A percentile compares a stretch with the other conserved stretches of the same genome.
phyloP scores from a whole-genome alignment of 2,329 filamentous ascomycete species.

The Claviceps maximensis region DNA sequence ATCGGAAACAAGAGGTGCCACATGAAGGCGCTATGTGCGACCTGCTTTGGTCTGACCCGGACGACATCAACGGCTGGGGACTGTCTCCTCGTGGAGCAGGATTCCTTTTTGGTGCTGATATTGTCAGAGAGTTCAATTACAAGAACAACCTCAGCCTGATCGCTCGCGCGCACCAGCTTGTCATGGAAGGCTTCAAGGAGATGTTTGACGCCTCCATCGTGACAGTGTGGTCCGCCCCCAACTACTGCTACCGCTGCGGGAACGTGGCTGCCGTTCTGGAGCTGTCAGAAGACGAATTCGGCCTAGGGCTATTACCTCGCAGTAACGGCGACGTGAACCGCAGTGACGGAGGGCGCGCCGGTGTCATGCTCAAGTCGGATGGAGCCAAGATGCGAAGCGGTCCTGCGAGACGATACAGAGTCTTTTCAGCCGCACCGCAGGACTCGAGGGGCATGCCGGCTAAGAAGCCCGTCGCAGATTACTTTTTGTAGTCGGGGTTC shows the following conservation, averaged over 20 bases:
- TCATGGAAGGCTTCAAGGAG: constrained; percentile 99
- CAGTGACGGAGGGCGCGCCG: constrained; percentile 37
- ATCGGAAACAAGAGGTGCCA: constrained; percentile 94
- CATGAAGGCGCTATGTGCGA: constrained; percentile 99
- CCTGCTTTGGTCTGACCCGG: constrained; percentile 92
- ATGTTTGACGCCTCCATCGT: constrained; percentile 97
- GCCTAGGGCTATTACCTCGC: constrained; percentile 53
- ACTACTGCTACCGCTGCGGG: constrained; percentile 92
- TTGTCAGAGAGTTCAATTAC: constrained; percentile 93
- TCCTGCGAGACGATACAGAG: constrained; percentile 79
- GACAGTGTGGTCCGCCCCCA: constrained; percentile 96
- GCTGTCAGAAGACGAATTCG: constrained; percentile 75
- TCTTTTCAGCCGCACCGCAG: constrained; percentile 94
- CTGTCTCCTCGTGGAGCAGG: constrained; percentile 86
- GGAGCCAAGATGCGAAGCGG: constrained; percentile 39
- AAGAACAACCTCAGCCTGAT: constrained; percentile 85
- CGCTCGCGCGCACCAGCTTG: constrained; percentile 87
- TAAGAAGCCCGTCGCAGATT: constrained; percentile 95
- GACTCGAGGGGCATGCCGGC: constrained; percentile 95
- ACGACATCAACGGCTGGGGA: constrained; percentile 96
- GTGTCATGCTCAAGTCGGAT: constrained; percentile 33
- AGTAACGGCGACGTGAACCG: constrained; percentile 57
- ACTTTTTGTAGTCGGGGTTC: constrained; percentile 64
- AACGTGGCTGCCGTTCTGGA: constrained; percentile 94
- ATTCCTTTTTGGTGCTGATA: constrained; percentile 90